phyloP scores from a whole-genome alignment of 345 rosid species.

The Odontarrhena argentea region DNA sequence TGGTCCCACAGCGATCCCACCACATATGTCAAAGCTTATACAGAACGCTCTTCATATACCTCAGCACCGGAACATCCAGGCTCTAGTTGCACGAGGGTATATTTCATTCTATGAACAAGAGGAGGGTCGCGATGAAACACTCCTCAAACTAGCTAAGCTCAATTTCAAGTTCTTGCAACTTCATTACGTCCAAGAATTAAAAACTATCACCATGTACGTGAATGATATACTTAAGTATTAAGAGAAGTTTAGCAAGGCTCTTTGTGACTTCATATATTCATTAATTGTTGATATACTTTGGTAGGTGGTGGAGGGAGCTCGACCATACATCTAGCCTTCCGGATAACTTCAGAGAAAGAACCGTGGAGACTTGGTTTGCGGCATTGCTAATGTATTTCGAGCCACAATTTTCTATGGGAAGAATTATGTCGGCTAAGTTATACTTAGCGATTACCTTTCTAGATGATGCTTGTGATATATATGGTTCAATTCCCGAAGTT shows the following conservation, averaged over 20 bases:
- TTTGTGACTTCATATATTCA: not conserved
- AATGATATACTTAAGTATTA: not conserved
- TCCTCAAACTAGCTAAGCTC: conserved; percentile 26
- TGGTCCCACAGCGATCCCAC: not conserved
- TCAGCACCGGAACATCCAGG: not conserved
- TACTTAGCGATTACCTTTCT: not conserved
- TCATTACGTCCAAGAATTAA: conserved; percentile 23
- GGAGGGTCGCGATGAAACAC: not conserved
- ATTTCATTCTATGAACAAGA: conserved; percentile 27
- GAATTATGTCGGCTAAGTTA: conserved; percentile 30
- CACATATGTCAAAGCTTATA: conserved; percentile 14
- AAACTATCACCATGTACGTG: conserved; percentile 22
- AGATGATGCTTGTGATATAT: conserved; percentile 27
- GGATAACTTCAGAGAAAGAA: conserved; percentile 15
- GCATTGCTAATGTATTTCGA: conserved; percentile 8
- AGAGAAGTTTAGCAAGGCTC: not conserved
- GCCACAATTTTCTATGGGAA: conserved; percentile 29
- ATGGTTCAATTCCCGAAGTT: conserved; percentile 22
- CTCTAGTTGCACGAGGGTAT: conserved; percentile 23
- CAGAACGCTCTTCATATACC: conserved; percentile 22
- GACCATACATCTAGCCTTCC: not conserved
- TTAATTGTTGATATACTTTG: not conserved
- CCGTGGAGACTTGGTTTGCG: conserved; percentile 5
- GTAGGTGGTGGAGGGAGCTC: conserved; percentile 30
- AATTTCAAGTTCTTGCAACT: conserved; percentile 26